Evolutionary conservation across 352 stramenopile species (phyloP), one percentile per base, ranked within the genome.

Genomic region (Albugo candida): DNA sequence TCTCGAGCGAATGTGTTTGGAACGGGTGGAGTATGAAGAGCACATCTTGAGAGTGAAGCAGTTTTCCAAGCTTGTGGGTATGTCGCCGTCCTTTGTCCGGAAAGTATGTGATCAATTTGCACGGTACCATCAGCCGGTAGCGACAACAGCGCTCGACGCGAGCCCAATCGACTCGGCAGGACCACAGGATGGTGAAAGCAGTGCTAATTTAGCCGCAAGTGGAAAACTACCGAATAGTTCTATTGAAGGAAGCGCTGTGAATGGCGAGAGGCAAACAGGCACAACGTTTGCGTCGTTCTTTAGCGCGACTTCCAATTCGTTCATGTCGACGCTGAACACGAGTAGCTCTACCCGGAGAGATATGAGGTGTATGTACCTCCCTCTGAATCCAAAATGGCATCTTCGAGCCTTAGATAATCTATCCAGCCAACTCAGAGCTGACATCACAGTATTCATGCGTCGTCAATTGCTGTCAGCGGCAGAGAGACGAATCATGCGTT

Each of bases 401-500:
- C 36, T 36, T 0, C 36, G 38, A 4, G 17, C 54, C 31, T 21
- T 41, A 0, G 40, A 53, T 17, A 21, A 55, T 4, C n/a, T 63
- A 6, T 47, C 55, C 13, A 42, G 16, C 11, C 52, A 45, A 11
- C 39, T 63, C 12, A 47, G 48, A 11, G 45, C 49, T 12, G 48
- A 59, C 11, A 59, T 63, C 20, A 46, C 47, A 0, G 34, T 42
- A 46, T 56, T 47, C 35, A 20, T 63, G 24, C 53, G 52, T 49
- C 34, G 36, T 27, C 14, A 16, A 24, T 41, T 52, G 19, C 36
- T 59, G 18, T 42, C 54, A 43, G 38, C 17, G 17, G 38, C 17
- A 3, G 3, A 19, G 38, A 43, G 17, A 24, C 17, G 17, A 24
- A 8, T 43, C 17, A 43, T 19, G 17, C 17, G 38, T 43, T 19